phyloP scores from a whole-genome alignment of 2,329 filamentous ascomycete species.

The Curvularia sp. region DNA sequence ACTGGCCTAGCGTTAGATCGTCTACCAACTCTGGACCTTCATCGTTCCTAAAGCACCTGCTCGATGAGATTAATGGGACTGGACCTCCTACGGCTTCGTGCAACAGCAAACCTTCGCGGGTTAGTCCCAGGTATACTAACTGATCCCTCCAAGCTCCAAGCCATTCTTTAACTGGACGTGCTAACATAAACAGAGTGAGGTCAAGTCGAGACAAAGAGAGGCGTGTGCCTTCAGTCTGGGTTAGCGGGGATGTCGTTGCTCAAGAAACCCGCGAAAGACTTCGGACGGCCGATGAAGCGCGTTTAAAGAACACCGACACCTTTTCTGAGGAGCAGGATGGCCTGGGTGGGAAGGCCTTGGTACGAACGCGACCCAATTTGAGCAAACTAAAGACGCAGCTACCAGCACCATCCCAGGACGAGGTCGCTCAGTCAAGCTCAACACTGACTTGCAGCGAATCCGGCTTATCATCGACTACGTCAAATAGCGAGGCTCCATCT shows the following conservation, averaged over 20 bases:
- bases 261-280: constrained; percentile 35
- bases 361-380: constrained; percentile 5
- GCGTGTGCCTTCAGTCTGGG: constrained; percentile 26
- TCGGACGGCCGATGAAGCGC: constrained; percentile 35
- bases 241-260: constrained; percentile 27
- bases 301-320: constrained; percentile 10
- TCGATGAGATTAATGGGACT: constrained; percentile 36
- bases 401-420: neutral
- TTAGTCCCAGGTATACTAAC: neutral
- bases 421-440: constrained; percentile 7
- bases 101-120: neutral
- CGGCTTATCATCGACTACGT: constrained; percentile 22
- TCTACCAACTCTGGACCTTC: constrained; percentile 18
- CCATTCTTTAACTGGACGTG: neutral
- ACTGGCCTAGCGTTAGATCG: constrained; percentile 11
- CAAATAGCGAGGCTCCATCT: constrained; percentile 23
- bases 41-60: constrained; percentile 35
- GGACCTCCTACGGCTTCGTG: constrained; percentile 1
- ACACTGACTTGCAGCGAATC: constrained; percentile 30
- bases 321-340: neutral
- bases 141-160: too few species aligned
- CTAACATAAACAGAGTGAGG: neutral
- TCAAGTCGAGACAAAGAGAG: neutral
- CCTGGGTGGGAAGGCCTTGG: neutral
- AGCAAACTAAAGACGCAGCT: constrained; percentile 10